Percentiles rank a stretch among this genome's conserved stretches.
Evolutionary conservation across 2,329 filamentous ascomycete species (phyloP).

Genomic region (Hymenoscyphus occultus): DNA sequence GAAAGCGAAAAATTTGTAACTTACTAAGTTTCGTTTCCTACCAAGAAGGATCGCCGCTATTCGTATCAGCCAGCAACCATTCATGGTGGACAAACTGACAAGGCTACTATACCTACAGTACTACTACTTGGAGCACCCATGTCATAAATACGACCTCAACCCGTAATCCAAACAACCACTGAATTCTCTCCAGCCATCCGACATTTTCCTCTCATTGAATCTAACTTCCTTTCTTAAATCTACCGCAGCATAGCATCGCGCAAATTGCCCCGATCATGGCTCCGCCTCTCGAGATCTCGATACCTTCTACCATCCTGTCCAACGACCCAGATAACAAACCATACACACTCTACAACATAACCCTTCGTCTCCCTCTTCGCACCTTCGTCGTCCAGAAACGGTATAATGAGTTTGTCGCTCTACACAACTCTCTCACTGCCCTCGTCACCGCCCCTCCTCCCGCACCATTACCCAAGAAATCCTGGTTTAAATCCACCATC

Average conservation of each 20-base stretch:
- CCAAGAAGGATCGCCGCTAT: too few species aligned
- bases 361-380: constrained; percentile 70
- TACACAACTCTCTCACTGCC: constrained; percentile 61
- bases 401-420: constrained; percentile 73
- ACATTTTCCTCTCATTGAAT: neutral
- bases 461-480: constrained; percentile 65
- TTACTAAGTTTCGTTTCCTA: too few species aligned
- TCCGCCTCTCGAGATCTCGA: constrained; percentile 64
- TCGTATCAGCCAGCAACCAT: neutral
- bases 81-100: neutral
- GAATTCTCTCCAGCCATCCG: neutral
- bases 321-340: constrained; percentile 49
- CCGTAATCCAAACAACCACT: constrained; percentile 2
- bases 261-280: constrained; percentile 46
- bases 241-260: neutral
- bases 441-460: constrained; percentile 64
- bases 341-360: constrained; percentile 77
- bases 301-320: constrained; percentile 61
- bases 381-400: constrained; percentile 76
- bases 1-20: too few species aligned
- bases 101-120: constrained; percentile 4
- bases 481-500: constrained; percentile 73
- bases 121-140: constrained; percentile 1
- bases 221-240: neutral
- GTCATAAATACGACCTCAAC: constrained; percentile 2